Conservation (phyloP, 192 early-diverging fungal genomes). For the Coemansia sp. region DNA sequence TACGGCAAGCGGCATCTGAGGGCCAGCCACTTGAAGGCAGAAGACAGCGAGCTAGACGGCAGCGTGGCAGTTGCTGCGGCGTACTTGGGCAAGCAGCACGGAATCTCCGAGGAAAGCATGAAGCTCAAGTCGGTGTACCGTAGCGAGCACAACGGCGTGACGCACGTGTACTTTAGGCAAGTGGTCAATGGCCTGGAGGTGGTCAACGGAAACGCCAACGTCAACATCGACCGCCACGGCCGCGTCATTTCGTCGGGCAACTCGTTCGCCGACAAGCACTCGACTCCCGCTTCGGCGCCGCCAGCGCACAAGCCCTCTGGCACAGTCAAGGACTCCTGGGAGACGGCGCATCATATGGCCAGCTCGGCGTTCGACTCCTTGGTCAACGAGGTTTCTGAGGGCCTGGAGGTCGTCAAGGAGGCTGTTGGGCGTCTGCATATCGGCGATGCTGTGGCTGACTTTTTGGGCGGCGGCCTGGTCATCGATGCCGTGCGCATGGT, state of each 20-base stretch:
- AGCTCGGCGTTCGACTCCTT: constrained; percentile 33
- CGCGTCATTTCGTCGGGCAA: constrained; percentile 52
- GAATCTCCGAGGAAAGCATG: constrained; percentile 17
- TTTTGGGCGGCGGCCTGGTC: constrained; percentile 9
- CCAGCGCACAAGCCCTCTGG: background rate
- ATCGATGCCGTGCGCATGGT: constrained; percentile 22
- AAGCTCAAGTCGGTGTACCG: constrained; percentile 68
- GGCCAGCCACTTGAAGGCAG: constrained; percentile 15
- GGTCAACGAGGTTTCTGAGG: constrained; percentile 20
- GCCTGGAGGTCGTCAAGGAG: constrained; percentile 31
- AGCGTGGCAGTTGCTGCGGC: constrained; percentile 35
- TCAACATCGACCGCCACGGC: constrained; percentile 56
- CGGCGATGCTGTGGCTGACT: constrained; percentile 16
- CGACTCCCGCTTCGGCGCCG: background rate
- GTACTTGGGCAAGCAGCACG: constrained; percentile 19
- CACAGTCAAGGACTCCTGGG: constrained; percentile 39
- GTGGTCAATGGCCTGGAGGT: constrained; percentile 59
- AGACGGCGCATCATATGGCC: constrained; percentile 33
- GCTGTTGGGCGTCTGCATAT: constrained; percentile 34
- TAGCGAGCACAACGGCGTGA: constrained; percentile 62
- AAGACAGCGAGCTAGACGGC: constrained; percentile 28
- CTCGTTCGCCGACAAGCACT: constrained; percentile 23
- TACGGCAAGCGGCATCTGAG: constrained; percentile 30
- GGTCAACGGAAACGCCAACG: constrained; percentile 64
- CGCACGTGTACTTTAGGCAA: constrained; percentile 69